phyloP scores from a whole-genome alignment of 768 basidiomycete genomes.

The Daedaleopsis nitida region DNA sequence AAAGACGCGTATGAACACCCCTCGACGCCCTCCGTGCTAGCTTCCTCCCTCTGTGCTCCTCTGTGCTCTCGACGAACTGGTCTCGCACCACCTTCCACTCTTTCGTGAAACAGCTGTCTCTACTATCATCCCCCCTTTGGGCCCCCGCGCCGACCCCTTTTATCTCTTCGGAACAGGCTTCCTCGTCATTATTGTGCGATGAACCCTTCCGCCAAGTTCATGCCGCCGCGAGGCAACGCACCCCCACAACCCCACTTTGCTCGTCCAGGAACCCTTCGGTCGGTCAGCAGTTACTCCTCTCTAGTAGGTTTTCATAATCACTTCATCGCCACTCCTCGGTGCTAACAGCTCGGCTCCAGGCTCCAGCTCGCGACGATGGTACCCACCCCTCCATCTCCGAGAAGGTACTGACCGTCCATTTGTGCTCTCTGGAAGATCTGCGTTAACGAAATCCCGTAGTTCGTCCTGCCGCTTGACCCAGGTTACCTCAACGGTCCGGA shows the following conservation, averaged over 20 bases:
- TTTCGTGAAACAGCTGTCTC: not conserved
- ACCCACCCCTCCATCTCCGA: constrained; percentile 7
- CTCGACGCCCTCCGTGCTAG: not conserved
- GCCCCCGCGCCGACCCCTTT: not conserved
- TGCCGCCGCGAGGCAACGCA: not conserved
- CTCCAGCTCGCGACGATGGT: not conserved
- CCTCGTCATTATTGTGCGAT: not conserved
- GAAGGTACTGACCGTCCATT: not conserved
- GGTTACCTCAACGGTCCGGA: constrained; percentile 41
- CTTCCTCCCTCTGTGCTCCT: not conserved
- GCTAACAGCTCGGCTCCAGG: not conserved
- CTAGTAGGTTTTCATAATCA: not conserved
- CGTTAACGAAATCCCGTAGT: not conserved
- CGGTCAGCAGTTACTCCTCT: not conserved
- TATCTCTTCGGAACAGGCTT: not conserved
- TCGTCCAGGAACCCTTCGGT: not conserved
- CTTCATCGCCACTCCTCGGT: not conserved
- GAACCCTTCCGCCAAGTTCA: not conserved
- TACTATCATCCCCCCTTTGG: not conserved
- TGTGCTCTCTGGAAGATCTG: too few relatives aligned
- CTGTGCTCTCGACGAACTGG: not conserved
- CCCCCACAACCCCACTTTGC: not conserved
- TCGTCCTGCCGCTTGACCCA: constrained; percentile 22
- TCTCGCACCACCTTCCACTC: not conserved
- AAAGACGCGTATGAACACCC: too few relatives aligned